Percentiles rank a stretch among this genome's conserved stretches.
phyloP scores from a whole-genome alignment of 441 rosid genomes.

The Aleurites moluccanus region DNA sequence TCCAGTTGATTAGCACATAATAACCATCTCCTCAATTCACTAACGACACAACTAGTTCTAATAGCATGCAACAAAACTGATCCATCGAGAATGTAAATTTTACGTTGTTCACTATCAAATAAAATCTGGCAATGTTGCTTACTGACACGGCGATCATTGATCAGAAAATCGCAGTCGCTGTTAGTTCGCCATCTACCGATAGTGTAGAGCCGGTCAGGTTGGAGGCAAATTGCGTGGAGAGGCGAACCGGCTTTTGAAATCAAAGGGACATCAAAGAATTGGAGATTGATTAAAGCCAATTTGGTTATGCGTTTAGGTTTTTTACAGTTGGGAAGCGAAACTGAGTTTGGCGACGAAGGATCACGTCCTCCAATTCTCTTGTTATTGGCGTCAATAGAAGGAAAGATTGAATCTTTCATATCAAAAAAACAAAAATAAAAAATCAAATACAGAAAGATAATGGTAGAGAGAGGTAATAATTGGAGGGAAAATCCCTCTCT shows the following conservation, averaged over 20 bases:
- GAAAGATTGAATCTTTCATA: constrained; percentile 8
- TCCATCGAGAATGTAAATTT: constrained; percentile 61
- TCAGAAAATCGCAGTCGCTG: constrained; percentile 45
- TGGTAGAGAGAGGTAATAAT: neutral
- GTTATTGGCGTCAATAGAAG: neutral
- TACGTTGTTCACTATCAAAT: constrained; percentile 49
- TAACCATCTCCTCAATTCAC: constrained; percentile 47
- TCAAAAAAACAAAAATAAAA: neutral
- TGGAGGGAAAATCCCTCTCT: constrained; percentile 17
- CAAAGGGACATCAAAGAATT: constrained; percentile 51
- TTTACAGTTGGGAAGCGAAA: constrained; percentile 25
- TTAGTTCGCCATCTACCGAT: constrained; percentile 67
- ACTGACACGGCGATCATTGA: constrained; percentile 56
- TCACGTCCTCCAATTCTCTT: neutral
- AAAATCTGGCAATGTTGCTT: constrained; percentile 75
- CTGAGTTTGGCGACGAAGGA: constrained; percentile 7
- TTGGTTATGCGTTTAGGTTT: constrained; percentile 34
- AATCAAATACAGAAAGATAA: neutral
- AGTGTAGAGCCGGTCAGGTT: constrained; percentile 58
- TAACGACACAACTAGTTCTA: constrained; percentile 28
- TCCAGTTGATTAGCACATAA: constrained; percentile 34
- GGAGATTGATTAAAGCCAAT: constrained; percentile 48
- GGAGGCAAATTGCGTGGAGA: constrained; percentile 40
- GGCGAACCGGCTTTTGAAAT: constrained; percentile 47
- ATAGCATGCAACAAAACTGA: constrained; percentile 22